phyloP scores from a whole-genome alignment of 2,329 filamentous ascomycete genomes.

The Diaporthe citri region DNA sequence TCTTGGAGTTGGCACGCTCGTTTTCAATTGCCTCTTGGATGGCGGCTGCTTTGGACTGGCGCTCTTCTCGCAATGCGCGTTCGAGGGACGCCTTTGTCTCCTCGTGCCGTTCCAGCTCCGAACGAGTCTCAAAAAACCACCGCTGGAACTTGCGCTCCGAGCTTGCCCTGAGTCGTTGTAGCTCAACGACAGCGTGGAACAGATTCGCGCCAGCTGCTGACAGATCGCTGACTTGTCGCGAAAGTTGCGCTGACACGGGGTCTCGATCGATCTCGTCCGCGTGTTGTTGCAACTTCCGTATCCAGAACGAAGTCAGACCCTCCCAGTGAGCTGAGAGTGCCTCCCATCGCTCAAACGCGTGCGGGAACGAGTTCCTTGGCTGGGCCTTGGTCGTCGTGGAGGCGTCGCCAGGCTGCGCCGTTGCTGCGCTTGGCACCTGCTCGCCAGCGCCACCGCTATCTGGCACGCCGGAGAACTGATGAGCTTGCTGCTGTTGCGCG shows the following conservation, averaged over 20 bases:
- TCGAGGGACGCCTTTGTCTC: constrained; percentile 88
- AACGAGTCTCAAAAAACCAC: constrained; percentile 96
- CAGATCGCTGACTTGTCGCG: constrained; percentile 95
- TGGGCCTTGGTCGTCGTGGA: constrained; percentile 52
- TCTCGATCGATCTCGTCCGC: constrained; percentile 86
- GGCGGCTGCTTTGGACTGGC: constrained; percentile 76
- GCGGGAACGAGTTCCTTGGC: constrained; percentile 83
- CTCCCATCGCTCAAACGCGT: constrained; percentile 98
- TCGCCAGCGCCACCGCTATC: constrained; percentile 21
- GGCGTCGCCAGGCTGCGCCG: constrained; percentile 49
- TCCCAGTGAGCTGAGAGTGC: constrained; percentile 98
- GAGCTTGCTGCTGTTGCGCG: constrained; percentile 46
- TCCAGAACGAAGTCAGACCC: constrained; percentile 97
- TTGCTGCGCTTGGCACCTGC: constrained; percentile 37
- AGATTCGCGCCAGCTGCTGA: constrained; percentile 96
- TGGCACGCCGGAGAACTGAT: constrained; percentile 41
- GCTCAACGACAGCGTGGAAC: constrained; percentile 96
- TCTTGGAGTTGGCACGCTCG: constrained; percentile 76
- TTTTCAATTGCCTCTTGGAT: constrained; percentile 75
- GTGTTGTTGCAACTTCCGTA: constrained; percentile 91
- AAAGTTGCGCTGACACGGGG: constrained; percentile 87
- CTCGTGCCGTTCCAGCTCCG: constrained; percentile 86
- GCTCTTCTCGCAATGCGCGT: constrained; percentile 79
- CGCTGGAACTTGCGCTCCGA: constrained; percentile 98
- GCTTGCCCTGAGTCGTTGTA: constrained; percentile 92